Percentiles rank a stretch among this genome's conserved stretches.
Evolutionary conservation across 306 rosid genomes (phyloP).

Genomic region (Medicago lupulina): DNA sequence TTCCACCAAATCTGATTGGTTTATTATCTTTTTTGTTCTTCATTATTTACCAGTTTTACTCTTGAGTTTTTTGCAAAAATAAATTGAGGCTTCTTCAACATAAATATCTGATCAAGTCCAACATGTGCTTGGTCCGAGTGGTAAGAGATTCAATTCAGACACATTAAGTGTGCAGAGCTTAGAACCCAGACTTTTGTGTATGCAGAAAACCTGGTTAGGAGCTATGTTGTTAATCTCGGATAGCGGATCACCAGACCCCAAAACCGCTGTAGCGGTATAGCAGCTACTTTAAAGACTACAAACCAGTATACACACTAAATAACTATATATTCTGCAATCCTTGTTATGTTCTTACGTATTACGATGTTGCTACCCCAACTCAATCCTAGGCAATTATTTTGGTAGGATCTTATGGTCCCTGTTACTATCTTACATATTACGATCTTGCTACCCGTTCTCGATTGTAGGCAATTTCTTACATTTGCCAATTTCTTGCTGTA

Average conservation of each 20-base stretch:
- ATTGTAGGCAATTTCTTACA: neutral
- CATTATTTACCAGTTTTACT: neutral
- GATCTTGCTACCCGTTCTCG: neutral
- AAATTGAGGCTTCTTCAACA: slow-evolving; percentile 12
- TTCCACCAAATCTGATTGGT: slow-evolving; percentile 12
- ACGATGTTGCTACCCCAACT: neutral
- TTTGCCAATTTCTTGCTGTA: slow-evolving; percentile 8
- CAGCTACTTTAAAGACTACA: neutral
- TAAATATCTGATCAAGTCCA: neutral
- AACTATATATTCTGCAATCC: neutral
- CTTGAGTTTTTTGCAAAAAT: slow-evolving; percentile 1
- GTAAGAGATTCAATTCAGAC: neutral
- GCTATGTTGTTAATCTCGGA: neutral
- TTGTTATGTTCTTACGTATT: neutral
- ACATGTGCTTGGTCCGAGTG: neutral
- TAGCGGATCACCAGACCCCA: neutral
- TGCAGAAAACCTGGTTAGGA: neutral
- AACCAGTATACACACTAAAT: neutral
- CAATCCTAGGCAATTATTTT: neutral
- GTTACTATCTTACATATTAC: neutral
- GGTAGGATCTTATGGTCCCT: neutral
- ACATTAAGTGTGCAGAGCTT: no score
- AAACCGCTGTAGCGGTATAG: neutral
- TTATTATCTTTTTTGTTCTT: neutral
- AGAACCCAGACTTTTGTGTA: neutral